Evolutionary conservation across 257 asterid species (phyloP).

Genomic region (Scutellaria baicalensis): DNA sequence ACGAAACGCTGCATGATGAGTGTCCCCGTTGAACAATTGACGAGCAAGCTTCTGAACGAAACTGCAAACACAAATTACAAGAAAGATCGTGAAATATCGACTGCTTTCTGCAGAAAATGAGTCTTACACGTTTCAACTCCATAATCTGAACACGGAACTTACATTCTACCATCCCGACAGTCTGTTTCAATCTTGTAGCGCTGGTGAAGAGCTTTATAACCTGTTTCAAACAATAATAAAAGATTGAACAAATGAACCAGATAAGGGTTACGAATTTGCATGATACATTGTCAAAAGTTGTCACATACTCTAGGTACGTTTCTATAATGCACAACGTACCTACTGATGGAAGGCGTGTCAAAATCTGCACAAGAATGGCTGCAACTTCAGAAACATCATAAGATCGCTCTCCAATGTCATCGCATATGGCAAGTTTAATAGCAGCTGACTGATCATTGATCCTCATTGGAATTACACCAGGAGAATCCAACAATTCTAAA

Average conservation of each 20-base stretch:
- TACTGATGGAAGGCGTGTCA: conserved; percentile 63
- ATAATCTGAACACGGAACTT: no score
- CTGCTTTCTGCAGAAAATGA: not conserved
- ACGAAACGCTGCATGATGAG: conserved; percentile 82
- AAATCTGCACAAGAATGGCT: conserved; percentile 84
- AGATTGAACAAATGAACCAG: not conserved
- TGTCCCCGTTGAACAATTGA: conserved; percentile 77
- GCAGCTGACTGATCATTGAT: conserved; percentile 88
- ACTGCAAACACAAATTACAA: conserved; percentile 31
- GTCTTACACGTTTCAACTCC: conserved; percentile 48
- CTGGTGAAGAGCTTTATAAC: conserved; percentile 43
- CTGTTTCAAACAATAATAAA: conserved; percentile 32
- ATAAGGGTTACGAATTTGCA: not conserved
- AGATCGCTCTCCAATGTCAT: conserved; percentile 94
- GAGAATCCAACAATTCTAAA: conserved; percentile 85
- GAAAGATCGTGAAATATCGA: not conserved
- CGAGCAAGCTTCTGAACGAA: conserved; percentile 74
- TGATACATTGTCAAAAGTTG: not conserved
- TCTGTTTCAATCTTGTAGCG: conserved; percentile 82
- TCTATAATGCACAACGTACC: conserved; percentile 36
- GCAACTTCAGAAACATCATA: conserved; percentile 78
- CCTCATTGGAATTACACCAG: conserved; percentile 95
- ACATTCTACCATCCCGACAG: conserved; percentile 55
- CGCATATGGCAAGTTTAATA: conserved; percentile 87
- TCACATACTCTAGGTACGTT: not conserved